Evolutionary conservation across 768 basidiomycete genomes (phyloP), one percentile per base, ranked within the genome.

Genomic region (Kondoa malvinella): DNA sequence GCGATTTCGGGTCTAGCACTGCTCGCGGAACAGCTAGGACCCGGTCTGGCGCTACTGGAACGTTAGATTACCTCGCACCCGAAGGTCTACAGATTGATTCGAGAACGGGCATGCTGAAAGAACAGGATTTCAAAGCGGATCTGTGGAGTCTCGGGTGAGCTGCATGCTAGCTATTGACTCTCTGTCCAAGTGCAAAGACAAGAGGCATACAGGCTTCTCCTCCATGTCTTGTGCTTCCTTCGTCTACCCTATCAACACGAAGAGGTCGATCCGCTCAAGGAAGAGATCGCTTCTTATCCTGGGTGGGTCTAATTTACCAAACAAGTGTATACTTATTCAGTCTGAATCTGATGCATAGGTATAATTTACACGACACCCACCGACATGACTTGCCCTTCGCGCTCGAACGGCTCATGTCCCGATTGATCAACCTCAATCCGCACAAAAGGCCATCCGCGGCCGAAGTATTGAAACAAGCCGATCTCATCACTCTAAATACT

Each of bases 21-120:
- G 89, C 87, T 80, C 92, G 21, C 82, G 85, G 62, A 2, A 82
- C 84, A 3, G 80, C 83, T 21, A 78, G 83, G 15, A 77, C 81
- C 17, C 83, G 92, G 27, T 87, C 88, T 1, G 92, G 92, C n/a
- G 90, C 92, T 73, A 95, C 92, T 12, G 92, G 92, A 74, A 96
- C 92, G 83, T 80, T 95, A 64, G 91, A 94, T 79, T 92, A 70
- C 32, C 56, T 87, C 16, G 85, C 90, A 0, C 94, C 92, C 0
- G 94, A 96, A 76, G 87, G 89, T 0, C 80, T 97, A 0, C 84
- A 85, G 1, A 83, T 84, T 0, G 74, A 75, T 84, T 83, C 16
- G 77, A 79, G 27, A 3, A 86, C 84, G 0, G 88, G 88, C 0
- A 76, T 81, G 26, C 83, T 88, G 4, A 80, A 79, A 4, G 85